Conservation (phyloP, 352 stramenopile species). For the Phytophthora colocasiae region DNA sequence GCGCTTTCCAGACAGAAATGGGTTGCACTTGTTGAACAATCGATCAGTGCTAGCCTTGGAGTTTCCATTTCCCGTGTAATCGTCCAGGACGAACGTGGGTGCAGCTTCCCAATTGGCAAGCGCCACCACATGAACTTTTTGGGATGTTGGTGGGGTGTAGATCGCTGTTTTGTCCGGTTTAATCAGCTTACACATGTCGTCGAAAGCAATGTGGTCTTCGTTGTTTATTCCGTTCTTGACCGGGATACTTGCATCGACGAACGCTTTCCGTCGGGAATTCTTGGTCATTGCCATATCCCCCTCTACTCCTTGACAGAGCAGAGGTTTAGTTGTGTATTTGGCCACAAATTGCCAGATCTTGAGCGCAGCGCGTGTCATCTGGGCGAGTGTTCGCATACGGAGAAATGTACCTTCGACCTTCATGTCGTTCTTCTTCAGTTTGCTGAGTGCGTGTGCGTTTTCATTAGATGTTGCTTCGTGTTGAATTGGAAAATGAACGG, state of each 20-base stretch:
- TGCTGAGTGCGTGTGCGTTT: constrained; percentile 8
- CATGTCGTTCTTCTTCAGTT: constrained; percentile 23
- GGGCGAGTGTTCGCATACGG: constrained; percentile 13
- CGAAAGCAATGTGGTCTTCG: constrained; percentile 34
- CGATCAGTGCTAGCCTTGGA: constrained; percentile 23
- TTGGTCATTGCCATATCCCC: constrained; percentile 32
- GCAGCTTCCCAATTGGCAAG: constrained; percentile 40
- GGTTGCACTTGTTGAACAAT: constrained; percentile 44
- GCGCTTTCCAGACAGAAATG: constrained; percentile 38
- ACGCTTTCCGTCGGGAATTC: constrained; percentile 28
- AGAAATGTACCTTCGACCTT: constrained; percentile 21
- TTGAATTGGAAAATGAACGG: constrained; percentile 33
- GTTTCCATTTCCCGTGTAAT: constrained; percentile 18
- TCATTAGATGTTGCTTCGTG: constrained; percentile 17
- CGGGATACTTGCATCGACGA: constrained; percentile 2
- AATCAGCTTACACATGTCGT: constrained; percentile 41
- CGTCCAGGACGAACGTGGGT: constrained; percentile 31
- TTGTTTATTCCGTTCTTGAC: background rate
- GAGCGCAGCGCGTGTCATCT: constrained; percentile 24
- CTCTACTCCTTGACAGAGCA: constrained; percentile 38
- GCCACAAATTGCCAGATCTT: constrained; percentile 37
- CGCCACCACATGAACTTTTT: constrained; percentile 25
- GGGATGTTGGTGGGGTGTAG: constrained; percentile 12
- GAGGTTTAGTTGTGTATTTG: constrained; percentile 29
- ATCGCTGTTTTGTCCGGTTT: constrained; percentile 14